Percentiles rank a stretch among this genome's conserved stretches.
Evolutionary conservation across 1,139 yeast species (phyloP).

Genomic region (Yamadazyma mexicana): DNA sequence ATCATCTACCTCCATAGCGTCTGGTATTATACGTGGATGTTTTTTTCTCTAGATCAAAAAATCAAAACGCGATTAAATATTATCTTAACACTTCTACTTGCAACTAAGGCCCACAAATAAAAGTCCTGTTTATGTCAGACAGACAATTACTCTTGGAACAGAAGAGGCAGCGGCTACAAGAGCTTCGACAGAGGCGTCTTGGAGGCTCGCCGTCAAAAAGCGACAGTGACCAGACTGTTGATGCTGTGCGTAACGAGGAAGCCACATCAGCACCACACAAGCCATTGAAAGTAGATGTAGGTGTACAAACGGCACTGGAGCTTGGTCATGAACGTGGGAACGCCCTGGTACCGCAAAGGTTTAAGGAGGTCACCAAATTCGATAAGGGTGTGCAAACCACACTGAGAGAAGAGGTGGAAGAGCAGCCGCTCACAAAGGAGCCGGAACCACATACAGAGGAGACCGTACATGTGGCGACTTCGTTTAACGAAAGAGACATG

Average conservation of each 20-base stretch:
- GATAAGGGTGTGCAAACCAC: conserved; percentile 34
- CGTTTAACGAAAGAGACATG: conserved; percentile 9
- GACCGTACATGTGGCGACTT: conserved; percentile 2
- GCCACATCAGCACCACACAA: not conserved
- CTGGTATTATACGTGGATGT: no score
- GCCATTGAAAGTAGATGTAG: conserved; percentile 18
- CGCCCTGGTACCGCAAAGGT: not conserved
- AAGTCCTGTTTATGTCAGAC: conserved; percentile 22
- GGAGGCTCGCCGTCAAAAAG: conserved; percentile 9
- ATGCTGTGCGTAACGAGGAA: not conserved
- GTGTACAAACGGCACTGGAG: conserved; percentile 20
- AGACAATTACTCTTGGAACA: conserved; percentile 41
- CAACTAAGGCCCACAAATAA: no score
- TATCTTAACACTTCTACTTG: no score
- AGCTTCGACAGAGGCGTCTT: conserved; percentile 35
- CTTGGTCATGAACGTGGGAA: no score
- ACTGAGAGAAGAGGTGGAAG: conserved; percentile 1
- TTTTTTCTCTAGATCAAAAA: conserved; percentile 1
- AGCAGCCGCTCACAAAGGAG: conserved; percentile 1
- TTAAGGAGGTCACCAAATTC: conserved; percentile 21
- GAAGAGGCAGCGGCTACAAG: conserved; percentile 43
- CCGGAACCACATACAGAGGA: conserved; percentile 9
- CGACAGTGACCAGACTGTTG: not conserved
- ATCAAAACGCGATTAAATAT: not conserved
- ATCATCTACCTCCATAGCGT: conserved; percentile 55